These are phyloP conservation scores for Chalara sp. DNA, from an alignment of 2,329 filamentous ascomycete genomes.

Conservation along the genomic window DNA sequence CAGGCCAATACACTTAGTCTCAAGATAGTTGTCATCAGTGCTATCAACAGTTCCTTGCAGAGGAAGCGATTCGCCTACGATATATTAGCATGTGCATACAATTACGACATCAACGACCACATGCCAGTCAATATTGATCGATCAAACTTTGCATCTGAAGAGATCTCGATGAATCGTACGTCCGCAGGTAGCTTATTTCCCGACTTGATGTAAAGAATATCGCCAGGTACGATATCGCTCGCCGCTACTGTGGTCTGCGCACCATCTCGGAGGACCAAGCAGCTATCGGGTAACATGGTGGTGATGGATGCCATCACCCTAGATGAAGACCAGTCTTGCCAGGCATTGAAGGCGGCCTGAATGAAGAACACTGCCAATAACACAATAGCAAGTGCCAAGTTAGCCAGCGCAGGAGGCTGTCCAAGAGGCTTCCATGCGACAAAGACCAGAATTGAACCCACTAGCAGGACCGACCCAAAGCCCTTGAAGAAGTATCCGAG, in stretches of 20 bases:
- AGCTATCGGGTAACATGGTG: constrained; percentile 71
- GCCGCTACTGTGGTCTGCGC: constrained; percentile 41
- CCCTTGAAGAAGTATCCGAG: constrained; percentile 71
- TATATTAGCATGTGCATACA: background rate
- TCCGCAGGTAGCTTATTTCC: constrained; percentile 72
- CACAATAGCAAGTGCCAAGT: constrained; percentile 67
- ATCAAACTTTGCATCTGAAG: constrained; percentile 65
- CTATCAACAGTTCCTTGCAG: constrained; percentile 57
- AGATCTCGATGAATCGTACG: constrained; percentile 61
- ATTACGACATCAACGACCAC: constrained; percentile 3
- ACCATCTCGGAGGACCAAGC: constrained; percentile 57
- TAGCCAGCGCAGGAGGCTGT: constrained; percentile 62
- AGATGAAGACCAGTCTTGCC: constrained; percentile 70
- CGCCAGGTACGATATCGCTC: constrained; percentile 62
- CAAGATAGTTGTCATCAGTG: constrained; percentile 67
- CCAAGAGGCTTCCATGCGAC: constrained; percentile 72
- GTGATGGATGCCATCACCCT: constrained; percentile 75
- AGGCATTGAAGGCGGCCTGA: constrained; percentile 63
- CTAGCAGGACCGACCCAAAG: constrained; percentile 64
- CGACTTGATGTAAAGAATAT: constrained; percentile 60
- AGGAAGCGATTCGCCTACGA: constrained; percentile 55
- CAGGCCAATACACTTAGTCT: constrained; percentile 68
- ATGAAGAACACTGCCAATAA: constrained; percentile 63
- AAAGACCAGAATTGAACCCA: constrained; percentile 66
- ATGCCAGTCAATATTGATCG: constrained; percentile 63